Percentiles rank a stretch among this genome's conserved stretches.
Conservation (phyloP, 768 basidiomycete species). For the Auriscalpium orientale region DNA sequence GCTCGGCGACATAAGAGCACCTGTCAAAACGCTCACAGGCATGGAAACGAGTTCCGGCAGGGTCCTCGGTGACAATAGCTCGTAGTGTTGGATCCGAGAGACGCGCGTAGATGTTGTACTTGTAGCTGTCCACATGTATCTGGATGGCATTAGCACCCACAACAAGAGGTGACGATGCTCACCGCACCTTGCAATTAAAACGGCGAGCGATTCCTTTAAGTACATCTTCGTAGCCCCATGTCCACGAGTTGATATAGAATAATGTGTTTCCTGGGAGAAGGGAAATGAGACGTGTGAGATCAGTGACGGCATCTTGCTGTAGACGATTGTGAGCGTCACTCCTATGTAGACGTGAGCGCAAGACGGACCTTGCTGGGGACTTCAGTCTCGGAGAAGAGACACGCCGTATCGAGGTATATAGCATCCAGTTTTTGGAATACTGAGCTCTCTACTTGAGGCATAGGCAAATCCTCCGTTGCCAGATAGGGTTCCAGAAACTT, state of each 20-base stretch:
- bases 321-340: background rate
- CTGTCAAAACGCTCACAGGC: constrained; percentile 84
- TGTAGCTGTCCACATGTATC: constrained; percentile 93
- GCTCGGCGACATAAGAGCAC: constrained; percentile 39
- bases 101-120: constrained; percentile 55
- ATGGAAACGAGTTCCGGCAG: constrained; percentile 72
- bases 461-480: background rate
- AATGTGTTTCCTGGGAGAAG: constrained; percentile 55
- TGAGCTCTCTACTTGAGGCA: constrained; percentile 16
- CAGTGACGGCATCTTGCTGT: constrained; percentile 59
- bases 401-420: constrained; percentile 81
- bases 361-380: background rate
- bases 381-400: constrained; percentile 35
- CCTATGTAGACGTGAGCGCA: too few relatives aligned
- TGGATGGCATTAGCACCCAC: constrained; percentile 19
- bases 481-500: constrained; percentile 70
- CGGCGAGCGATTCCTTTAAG: constrained; percentile 64
- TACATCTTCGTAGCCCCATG: constrained; percentile 93
- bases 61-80: constrained; percentile 52
- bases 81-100: constrained; percentile 54
- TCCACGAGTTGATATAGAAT: constrained; percentile 93
- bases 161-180: background rate
- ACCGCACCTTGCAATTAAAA: constrained; percentile 54
- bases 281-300: constrained; percentile 62
- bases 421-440: constrained; percentile 43